Conservation (phyloP, 345 rosid species). For the Aurinia saxatilis region DNA sequence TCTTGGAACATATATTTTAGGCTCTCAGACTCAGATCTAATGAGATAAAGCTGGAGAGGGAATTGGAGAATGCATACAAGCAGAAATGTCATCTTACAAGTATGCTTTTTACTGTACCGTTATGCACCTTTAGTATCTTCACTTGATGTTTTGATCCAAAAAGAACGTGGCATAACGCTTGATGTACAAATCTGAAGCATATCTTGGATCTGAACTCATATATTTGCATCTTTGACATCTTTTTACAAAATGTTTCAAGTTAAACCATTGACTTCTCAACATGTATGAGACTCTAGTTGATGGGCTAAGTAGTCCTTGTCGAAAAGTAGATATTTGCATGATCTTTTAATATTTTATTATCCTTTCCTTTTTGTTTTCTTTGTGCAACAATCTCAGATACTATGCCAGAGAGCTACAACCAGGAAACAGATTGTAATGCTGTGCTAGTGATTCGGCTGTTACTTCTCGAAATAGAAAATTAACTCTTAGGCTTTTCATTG, state of each 20-base stretch:
- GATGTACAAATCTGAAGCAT: constrained; percentile 12
- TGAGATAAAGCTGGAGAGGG: constrained; percentile 93
- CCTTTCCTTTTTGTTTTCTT: background rate
- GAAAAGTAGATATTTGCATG: background rate
- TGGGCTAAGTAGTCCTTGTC: background rate
- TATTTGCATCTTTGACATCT: background rate
- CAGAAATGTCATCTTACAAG: constrained; percentile 68
- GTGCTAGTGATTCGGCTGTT: constrained; percentile 31
- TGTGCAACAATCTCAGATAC: constrained; percentile 28
- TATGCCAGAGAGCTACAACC: constrained; percentile 30
- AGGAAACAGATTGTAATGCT: constrained; percentile 33
- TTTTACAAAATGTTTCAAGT: background rate
- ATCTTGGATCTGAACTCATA: background rate
- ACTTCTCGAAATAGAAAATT: constrained; percentile 38
- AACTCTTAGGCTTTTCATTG: constrained; percentile 39
- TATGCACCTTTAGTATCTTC: background rate
- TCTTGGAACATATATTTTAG: constrained; percentile 36
- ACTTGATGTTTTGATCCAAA: constrained; percentile 5
- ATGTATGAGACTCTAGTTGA: background rate
- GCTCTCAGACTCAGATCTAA: constrained; percentile 90
- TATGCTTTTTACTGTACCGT: constrained; percentile 32
- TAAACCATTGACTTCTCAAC: background rate
- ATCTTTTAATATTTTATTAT: background rate
- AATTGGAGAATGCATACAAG: constrained; percentile 68
- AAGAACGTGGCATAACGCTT: background rate